Conservation (phyloP, 768 basidiomycete genomes). For the Rhizopogon roseolus region DNA sequence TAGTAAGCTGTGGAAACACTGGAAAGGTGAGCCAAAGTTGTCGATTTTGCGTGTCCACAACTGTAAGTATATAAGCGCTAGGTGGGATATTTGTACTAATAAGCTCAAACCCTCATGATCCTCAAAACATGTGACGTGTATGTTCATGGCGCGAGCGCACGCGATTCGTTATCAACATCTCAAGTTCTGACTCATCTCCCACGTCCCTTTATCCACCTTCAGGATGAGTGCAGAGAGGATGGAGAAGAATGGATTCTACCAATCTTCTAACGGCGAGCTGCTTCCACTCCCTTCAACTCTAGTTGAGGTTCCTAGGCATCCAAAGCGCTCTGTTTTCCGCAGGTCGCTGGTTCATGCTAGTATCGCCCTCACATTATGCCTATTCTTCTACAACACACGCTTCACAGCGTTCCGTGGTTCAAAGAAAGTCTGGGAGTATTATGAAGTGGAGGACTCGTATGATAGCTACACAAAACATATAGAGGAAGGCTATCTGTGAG, state of each 20-base stretch:
- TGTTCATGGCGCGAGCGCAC: no score
- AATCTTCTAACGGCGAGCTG: slow-evolving; percentile 1
- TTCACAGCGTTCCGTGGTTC: background rate
- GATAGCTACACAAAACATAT: slow-evolving; percentile 11
- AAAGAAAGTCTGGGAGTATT: slow-evolving; percentile 1
- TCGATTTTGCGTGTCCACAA: no score
- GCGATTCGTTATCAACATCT: no score
- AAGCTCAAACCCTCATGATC: no score
- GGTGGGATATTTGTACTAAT: no score
- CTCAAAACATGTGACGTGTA: no score
- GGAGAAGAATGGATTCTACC: slow-evolving; percentile 6
- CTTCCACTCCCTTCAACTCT: slow-evolving; percentile 8
- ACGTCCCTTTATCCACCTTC: background rate
- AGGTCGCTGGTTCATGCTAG: slow-evolving; percentile 4
- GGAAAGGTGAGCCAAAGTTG: no score
- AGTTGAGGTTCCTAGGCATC: background rate
- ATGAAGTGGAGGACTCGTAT: slow-evolving; percentile 1
- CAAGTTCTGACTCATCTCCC: background rate
- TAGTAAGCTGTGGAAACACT: no score
- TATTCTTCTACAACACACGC: slow-evolving; percentile 6
- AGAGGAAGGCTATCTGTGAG: slow-evolving; percentile 34
- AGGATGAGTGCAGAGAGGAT: slow-evolving; percentile 13
- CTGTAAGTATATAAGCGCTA: no score
- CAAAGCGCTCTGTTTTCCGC: slow-evolving; percentile 1
- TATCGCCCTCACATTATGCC: slow-evolving; percentile 3